Evolutionary conservation across 306 rosid species (phyloP).

Genomic region (Pterocarpus santalinus): DNA sequence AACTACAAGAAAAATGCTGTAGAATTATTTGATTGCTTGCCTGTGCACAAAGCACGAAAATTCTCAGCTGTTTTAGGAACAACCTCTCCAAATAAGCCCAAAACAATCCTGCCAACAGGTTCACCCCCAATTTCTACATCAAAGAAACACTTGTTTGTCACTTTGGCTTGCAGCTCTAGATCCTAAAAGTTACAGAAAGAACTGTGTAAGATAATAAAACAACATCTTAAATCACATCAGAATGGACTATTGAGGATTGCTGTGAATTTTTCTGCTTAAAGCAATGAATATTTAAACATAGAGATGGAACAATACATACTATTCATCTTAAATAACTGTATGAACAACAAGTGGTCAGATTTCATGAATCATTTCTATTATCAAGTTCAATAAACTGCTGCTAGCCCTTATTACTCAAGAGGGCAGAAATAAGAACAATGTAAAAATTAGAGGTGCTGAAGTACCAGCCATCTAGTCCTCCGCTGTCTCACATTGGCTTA

Average conservation of each 20-base stretch:
- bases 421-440: conserved; percentile 10
- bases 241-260: conserved; percentile 10
- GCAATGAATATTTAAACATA: conserved; percentile 15
- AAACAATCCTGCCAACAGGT: conserved; percentile 68
- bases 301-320: not conserved
- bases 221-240: conserved; percentile 15
- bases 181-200: conserved; percentile 55
- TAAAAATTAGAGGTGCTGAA: conserved; percentile 11
- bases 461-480: conserved; percentile 19
- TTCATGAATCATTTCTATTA: conserved; percentile 1
- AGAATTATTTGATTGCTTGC: conserved; percentile 48
- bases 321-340: conserved; percentile 23
- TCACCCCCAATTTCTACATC: conserved; percentile 78
- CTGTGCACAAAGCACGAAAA: conserved; percentile 84
- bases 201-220: conserved; percentile 37
- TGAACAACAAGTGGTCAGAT: not conserved
- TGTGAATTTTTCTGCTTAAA: conserved; percentile 16
- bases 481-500: not conserved
- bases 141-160: conserved; percentile 75
- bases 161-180: conserved; percentile 73
- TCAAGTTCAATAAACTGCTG: not conserved
- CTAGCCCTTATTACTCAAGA: not conserved
- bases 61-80: conserved; percentile 88
- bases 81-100: conserved; percentile 80
- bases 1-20: not conserved